Conservation (phyloP, 441 rosid genomes). For the Euphorbia celastroides region DNA sequence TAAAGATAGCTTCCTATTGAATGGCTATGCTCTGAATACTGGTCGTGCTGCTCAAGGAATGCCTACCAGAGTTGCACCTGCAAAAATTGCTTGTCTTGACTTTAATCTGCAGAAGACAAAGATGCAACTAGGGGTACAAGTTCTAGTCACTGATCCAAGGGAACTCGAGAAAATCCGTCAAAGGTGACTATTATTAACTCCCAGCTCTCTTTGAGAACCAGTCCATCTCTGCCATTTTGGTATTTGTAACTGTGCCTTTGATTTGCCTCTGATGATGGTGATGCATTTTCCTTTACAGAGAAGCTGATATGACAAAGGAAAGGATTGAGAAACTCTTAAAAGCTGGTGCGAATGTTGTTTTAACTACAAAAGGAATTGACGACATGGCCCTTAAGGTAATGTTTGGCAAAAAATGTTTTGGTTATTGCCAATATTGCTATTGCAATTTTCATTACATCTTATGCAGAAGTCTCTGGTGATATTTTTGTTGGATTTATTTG, state of each 20-base stretch:
- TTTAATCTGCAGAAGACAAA: conserved; percentile 96
- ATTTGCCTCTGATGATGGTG: conserved; percentile 11
- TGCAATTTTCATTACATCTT: background rate
- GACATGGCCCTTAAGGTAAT: conserved; percentile 97
- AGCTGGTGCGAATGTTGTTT: conserved; percentile 94
- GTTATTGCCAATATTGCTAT: background rate
- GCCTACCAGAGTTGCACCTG: conserved; percentile 84
- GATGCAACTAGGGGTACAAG: conserved; percentile 97
- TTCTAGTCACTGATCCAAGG: conserved; percentile 88
- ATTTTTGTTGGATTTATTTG: background rate
- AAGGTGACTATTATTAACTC: conserved; percentile 41
- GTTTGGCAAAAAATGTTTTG: conserved; percentile 11
- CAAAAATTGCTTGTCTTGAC: conserved; percentile 95
- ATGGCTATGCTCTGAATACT: conserved; percentile 90
- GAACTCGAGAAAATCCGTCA: conserved; percentile 97
- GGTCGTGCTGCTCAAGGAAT: conserved; percentile 99
- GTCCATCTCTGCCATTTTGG: background rate
- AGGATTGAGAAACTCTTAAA: conserved; percentile 87
- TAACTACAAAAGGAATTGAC: conserved; percentile 97
- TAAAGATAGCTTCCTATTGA: conserved; percentile 81
- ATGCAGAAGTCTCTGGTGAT: background rate
- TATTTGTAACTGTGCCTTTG: background rate
- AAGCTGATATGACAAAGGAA: conserved; percentile 95
- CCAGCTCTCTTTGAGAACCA: background rate
- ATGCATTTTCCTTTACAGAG: conserved; percentile 42